A percentile compares a stretch with the other conserved stretches of the same genome.
Conservation (phyloP, 1,284 basidiomycete species). For the Singerocomus inundabilis region DNA sequence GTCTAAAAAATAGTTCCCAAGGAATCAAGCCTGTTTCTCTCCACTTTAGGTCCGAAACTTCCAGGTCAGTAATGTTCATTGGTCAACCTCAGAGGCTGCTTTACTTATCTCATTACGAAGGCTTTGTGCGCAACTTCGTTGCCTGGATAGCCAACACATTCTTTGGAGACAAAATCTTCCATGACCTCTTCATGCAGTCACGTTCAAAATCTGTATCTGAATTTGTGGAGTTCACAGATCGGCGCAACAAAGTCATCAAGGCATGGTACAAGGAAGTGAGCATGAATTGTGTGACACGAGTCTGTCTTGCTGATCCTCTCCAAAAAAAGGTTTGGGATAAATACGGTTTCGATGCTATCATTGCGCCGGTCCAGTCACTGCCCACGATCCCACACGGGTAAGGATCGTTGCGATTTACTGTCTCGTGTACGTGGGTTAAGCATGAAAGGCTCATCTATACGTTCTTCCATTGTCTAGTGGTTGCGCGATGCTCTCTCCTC, state of each 20-base stretch:
- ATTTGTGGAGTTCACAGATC: conserved; percentile 47
- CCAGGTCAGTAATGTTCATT: conserved; percentile 41
- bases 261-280: conserved; percentile 60
- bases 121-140: conserved; percentile 48
- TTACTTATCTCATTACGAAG: conserved; percentile 31
- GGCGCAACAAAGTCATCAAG: conserved; percentile 50
- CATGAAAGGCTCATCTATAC: not conserved
- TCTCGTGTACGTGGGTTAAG: not conserved
- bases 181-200: conserved; percentile 43
- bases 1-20: conserved; percentile 24
- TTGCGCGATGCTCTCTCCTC: conserved; percentile 50
- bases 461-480: conserved; percentile 35
- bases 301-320: not conserved
- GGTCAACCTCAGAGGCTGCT: not conserved
- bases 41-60: conserved; percentile 59
- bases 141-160: conserved; percentile 49
- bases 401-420: conserved; percentile 14
- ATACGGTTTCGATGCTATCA: conserved; percentile 68
- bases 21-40: conserved; percentile 57
- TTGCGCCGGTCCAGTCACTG: conserved; percentile 71
- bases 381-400: conserved; percentile 75
- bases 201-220: conserved; percentile 56
- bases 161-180: conserved; percentile 58
- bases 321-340: conserved; percentile 65
- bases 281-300: not conserved